phyloP scores from a whole-genome alignment of 805 yeast genomes.

The Yarrowia hollandica region DNA sequence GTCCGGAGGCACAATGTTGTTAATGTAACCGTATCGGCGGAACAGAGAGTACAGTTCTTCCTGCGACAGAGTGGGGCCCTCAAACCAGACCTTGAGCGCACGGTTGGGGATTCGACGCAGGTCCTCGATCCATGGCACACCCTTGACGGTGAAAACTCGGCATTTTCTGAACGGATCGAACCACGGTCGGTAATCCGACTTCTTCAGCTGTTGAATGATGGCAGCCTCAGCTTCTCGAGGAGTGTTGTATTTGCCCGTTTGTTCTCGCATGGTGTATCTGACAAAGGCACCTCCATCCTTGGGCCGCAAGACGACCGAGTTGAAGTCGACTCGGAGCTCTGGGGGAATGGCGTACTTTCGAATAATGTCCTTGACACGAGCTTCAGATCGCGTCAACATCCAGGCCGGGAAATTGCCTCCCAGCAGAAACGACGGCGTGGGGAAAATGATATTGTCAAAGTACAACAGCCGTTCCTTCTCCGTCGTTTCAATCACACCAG shows the following conservation, averaged over 20 bases:
- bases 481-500: conserved; percentile 37
- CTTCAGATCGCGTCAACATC: conserved; percentile 21
- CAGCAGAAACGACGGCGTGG: conserved; percentile 7
- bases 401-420: conserved; percentile 10
- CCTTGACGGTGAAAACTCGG: conserved; percentile 74
- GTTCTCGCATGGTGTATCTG: conserved; percentile 62
- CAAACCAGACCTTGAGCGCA: conserved; percentile 64
- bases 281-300: conserved; percentile 96
- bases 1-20: conserved; percentile 64
- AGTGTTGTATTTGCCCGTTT: conserved; percentile 37
- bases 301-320: conserved; percentile 64
- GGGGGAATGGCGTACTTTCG: conserved; percentile 35
- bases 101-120: conserved; percentile 72
- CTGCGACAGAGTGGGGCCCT: conserved; percentile 73
- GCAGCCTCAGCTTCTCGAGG: conserved; percentile 54
- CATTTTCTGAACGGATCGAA: conserved; percentile 49
- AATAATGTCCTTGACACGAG: conserved; percentile 31
- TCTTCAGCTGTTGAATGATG: conserved; percentile 48
- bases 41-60: conserved; percentile 79
- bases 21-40: conserved; percentile 82
- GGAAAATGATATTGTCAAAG: conserved; percentile 51
- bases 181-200: conserved; percentile 37
- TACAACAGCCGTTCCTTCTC: conserved; percentile 46
- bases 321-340: conserved; percentile 46
- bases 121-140: conserved; percentile 96